Evolutionary conservation across 305 asterid species (phyloP), one percentile per base, ranked within the genome.

Genomic region (Fraxinus latifolia): DNA sequence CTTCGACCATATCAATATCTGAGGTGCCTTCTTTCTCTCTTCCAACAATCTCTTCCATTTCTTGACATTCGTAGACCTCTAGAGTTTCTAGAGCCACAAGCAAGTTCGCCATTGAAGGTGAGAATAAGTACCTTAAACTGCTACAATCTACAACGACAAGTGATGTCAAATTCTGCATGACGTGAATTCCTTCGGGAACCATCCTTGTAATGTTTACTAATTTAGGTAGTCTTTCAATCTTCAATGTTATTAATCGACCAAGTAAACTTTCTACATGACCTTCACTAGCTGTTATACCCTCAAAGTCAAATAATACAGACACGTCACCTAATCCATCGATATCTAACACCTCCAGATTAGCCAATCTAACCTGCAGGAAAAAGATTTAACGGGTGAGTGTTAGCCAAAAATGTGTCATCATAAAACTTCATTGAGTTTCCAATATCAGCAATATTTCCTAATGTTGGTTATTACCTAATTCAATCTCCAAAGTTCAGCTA

Each of bases 61-160:
- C 21, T n/a, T 50, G 27, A 68, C 83, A 81, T 11, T 50, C n/a
- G 3, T 50, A 42, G 17, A 80, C 19, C 25, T 19, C 17, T 17
- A 80, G 53, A 9, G 39, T 71, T 80, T 80, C 73, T 39, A 72
- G 73, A 55, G 73, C 27, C 34, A 71, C 74, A 14, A 50, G 83
- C 78, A 47, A 71, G 74, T 72, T 53, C 4, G 83, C 78, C 73
- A 72, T 31, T 4, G 73, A 55, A 14, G 83, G 74, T 7, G 83
- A 27, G 4, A 80, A 62, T 33, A 80, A 72, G 58, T 8, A 32
- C 68, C 25, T 47, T n/a, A 80, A n/a, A 15, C 36, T 58, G 1
- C 60, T 19, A 53, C 83, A 80, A 5, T 25, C 31, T 19, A 3
- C 34, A 80, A 80, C 73, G n/a, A 15, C 9, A 2, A 80, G 55